A percentile compares a stretch with the other conserved stretches of the same genome.
Evolutionary conservation across 2,329 filamentous ascomycete genomes (phyloP).

Genomic region (Penicillium sp.): DNA sequence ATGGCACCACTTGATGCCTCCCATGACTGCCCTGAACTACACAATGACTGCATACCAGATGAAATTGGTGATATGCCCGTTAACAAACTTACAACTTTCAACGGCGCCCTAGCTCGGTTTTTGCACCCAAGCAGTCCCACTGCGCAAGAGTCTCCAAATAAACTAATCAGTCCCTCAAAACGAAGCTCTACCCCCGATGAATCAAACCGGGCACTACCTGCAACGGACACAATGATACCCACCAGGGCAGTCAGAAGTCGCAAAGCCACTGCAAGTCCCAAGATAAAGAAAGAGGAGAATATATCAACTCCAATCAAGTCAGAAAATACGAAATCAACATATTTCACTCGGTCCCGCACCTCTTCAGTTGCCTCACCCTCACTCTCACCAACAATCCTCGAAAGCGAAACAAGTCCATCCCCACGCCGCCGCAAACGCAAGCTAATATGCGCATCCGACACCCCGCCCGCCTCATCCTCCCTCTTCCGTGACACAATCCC

Average conservation of each 20-base stretch:
- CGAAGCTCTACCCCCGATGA: neutral
- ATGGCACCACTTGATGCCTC: neutral
- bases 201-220: neutral
- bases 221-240: neutral
- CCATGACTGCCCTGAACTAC: neutral
- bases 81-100: conserved; percentile 36
- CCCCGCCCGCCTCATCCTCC: conserved; percentile 26
- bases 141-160: neutral
- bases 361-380: conserved; percentile 6
- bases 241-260: neutral
- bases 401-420: neutral
- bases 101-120: conserved; percentile 37
- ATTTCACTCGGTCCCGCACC: conserved; percentile 20
- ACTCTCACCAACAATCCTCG: conserved; percentile 3
- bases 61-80: conserved; percentile 30
- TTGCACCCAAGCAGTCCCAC: conserved; percentile 19
- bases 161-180: conserved; percentile 2
- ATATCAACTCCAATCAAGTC: neutral
- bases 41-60: neutral
- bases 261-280: conserved; percentile 7
- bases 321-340: neutral
- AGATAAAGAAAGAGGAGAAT: conserved; percentile 9
- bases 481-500: conserved; percentile 49
- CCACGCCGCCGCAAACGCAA: conserved; percentile 7
- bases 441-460: conserved; percentile 11